Conservation (phyloP, 1,139 yeast species). For the Scheffersomyces titani region DNA sequence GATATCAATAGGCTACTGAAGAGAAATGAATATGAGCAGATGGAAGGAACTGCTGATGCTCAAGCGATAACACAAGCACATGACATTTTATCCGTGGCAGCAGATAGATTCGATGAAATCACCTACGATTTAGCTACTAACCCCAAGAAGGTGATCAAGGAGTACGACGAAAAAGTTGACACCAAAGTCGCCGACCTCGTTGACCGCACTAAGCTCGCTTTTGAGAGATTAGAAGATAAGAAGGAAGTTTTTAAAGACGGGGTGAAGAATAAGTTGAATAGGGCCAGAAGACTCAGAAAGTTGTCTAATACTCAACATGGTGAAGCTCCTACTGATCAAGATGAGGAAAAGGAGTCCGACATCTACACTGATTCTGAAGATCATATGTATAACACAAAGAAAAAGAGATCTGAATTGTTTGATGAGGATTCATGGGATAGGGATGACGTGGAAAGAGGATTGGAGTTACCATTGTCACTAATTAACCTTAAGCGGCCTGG, state of each 20-base stretch:
- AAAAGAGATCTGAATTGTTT: neutral
- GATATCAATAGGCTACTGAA: slow-evolving; percentile 6
- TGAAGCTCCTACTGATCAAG: neutral
- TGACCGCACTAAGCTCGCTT: neutral
- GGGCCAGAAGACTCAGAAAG: neutral
- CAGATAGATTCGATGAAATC: slow-evolving; percentile 19
- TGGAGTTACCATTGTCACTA: neutral
- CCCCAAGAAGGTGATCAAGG: slow-evolving; percentile 19
- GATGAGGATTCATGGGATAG: slow-evolving; percentile 2
- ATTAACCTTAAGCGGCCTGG: neutral
- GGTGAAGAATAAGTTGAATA: neutral
- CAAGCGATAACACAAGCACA: slow-evolving; percentile 26
- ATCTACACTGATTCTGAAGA: neutral
- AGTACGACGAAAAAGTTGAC: slow-evolving; percentile 22
- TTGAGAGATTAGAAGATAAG: neutral
- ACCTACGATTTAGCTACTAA: slow-evolving; percentile 22
- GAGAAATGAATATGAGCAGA: neutral
- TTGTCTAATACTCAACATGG: neutral
- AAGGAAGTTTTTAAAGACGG: neutral
- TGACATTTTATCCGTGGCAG: slow-evolving; percentile 17
- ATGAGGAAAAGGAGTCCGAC: neutral
- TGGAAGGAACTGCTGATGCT: slow-evolving; percentile 3
- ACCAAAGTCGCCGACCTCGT: slow-evolving; percentile 16
- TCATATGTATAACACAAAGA: neutral
- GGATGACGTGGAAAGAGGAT: neutral